phyloP scores from a whole-genome alignment of 2,329 filamentous ascomycete genomes.

The Fusarium sp. region DNA sequence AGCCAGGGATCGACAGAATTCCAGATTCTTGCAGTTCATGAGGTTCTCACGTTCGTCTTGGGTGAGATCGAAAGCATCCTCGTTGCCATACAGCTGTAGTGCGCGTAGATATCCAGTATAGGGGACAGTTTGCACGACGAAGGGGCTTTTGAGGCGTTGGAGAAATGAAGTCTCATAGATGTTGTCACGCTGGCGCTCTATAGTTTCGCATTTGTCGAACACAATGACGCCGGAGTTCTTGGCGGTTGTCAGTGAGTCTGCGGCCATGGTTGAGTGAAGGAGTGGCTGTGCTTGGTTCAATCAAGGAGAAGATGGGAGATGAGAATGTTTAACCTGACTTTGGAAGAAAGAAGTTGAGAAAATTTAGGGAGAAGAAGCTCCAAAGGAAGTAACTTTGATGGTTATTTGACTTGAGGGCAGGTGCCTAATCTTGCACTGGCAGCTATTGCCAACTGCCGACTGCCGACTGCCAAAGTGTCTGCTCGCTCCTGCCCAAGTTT shows the following conservation, averaged over 20 bases:
- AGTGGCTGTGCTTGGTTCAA: background rate
- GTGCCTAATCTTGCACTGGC: background rate
- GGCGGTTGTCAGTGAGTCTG: background rate
- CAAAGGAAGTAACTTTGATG: background rate
- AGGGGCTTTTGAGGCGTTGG: background rate
- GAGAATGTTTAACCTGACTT: background rate
- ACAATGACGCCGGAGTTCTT: background rate
- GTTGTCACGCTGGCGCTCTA: background rate
- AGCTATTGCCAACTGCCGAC: background rate
- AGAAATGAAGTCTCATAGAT: background rate
- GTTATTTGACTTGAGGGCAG: background rate
- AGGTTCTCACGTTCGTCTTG: background rate
- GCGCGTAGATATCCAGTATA: constrained; percentile 13
- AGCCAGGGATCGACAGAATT: background rate
- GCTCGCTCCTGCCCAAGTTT: background rate
- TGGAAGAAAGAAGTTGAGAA: background rate
- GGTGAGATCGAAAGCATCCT: background rate
- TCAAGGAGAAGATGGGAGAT: background rate
- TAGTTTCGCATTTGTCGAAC: constrained; percentile 4
- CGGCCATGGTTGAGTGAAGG: background rate
- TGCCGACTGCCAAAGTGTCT: background rate
- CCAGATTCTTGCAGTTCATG: background rate
- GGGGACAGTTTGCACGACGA: background rate
- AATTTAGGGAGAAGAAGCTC: background rate
- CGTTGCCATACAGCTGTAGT: constrained; percentile 17